phyloP scores from a whole-genome alignment of 2,329 filamentous ascomycete species.

The Diaporthe nobilis region DNA sequence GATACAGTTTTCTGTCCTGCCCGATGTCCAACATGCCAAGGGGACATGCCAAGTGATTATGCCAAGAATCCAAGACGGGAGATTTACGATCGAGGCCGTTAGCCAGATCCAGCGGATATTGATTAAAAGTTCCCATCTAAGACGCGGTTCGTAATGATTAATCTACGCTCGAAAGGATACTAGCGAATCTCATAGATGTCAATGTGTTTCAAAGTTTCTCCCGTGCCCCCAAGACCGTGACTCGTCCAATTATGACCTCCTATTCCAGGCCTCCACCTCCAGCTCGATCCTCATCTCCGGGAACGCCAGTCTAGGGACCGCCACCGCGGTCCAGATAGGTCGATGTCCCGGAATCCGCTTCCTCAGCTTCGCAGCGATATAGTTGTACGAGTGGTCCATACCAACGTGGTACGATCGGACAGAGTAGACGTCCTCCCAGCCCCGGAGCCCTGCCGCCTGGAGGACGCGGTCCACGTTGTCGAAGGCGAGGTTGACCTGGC shows the following conservation, averaged over 20 bases:
- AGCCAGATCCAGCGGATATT: neutral
- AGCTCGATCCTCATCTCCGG: conserved; percentile 22
- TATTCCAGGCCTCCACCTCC: conserved; percentile 17
- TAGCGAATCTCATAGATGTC: neutral
- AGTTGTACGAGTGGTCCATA: neutral
- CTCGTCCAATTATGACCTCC: neutral
- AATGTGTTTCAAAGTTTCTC: neutral
- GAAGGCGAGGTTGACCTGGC: conserved; percentile 13
- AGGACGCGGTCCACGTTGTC: conserved; percentile 15
- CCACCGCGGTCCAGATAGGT: neutral
- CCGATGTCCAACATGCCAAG: too few species aligned
- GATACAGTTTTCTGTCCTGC: neutral
- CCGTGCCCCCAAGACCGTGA: neutral
- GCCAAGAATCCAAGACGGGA: conserved; percentile 8
- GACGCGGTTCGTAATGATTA: neutral
- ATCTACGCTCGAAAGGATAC: neutral
- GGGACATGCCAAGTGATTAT: neutral
- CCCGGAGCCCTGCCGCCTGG: neutral
- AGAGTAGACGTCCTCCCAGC: conserved; percentile 19
- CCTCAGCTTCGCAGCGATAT: conserved; percentile 2
- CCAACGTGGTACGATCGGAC: neutral
- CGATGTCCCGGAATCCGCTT: conserved; percentile 5
- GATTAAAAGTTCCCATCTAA: neutral
- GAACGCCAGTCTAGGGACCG: neutral
- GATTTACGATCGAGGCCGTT: neutral